These are phyloP conservation scores for Penicillium sp. DNA, from an alignment of 2,329 filamentous ascomycete genomes.

Conservation along the genomic window DNA sequence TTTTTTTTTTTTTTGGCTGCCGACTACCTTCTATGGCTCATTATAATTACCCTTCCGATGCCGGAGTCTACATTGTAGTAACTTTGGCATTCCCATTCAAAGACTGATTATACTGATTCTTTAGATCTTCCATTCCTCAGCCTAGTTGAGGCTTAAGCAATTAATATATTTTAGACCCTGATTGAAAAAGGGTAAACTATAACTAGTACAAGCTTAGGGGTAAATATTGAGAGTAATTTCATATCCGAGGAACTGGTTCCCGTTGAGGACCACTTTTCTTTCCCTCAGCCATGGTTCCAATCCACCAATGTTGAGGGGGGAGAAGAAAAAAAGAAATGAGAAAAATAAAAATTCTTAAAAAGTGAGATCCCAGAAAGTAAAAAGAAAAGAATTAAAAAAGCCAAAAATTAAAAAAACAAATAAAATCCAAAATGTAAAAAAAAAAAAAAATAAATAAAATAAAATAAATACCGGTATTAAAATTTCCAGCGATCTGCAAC, in stretches of 20 bases:
- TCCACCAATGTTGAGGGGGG: not conserved
- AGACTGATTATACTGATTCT: conserved; percentile 7
- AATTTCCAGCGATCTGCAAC: too few species aligned
- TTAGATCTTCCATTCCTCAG: conserved; percentile 22
- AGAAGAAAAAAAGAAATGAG: not conserved
- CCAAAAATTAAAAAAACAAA: not conserved
- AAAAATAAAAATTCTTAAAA: not conserved
- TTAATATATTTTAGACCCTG: conserved; percentile 10
- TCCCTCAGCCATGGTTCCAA: conserved; percentile 10
- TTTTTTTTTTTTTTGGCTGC: not conserved
- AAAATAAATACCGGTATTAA: conserved; percentile 12
- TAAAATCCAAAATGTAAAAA: not conserved
- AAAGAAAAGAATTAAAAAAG: not conserved
- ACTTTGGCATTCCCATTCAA: conserved; percentile 8
- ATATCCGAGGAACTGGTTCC: too few species aligned
- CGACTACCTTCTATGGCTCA: not conserved
- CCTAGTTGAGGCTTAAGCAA: conserved; percentile 8
- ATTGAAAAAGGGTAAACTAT: conserved; percentile 6
- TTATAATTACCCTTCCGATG: not conserved
- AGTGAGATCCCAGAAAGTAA: conserved; percentile 8
- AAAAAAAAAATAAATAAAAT: not conserved
- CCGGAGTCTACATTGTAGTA: not conserved
- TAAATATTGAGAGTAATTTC: conserved; percentile 14
- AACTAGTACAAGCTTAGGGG: conserved; percentile 3
- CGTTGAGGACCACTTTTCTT: conserved; percentile 11